These are phyloP conservation scores for Chamaecyparis obtusa DNA, from an alignment of 75 land plant genomes.

Conservation along the genomic window DNA sequence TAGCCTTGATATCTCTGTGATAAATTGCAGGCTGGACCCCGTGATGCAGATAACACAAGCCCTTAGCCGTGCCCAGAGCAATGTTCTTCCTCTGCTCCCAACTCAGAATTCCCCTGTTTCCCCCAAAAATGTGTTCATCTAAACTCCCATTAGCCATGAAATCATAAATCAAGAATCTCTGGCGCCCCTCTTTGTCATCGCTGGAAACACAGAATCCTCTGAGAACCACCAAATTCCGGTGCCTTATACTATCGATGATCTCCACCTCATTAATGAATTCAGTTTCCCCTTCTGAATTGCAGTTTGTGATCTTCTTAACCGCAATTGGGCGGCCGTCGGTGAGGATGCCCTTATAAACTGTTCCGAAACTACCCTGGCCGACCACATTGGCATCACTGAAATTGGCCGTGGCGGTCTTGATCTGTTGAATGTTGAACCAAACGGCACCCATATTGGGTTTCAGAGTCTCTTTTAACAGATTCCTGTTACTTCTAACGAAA, in stretches of 20 bases:
- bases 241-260: conserved; percentile 35
- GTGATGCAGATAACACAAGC: conserved; percentile 31
- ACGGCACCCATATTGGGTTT: not conserved
- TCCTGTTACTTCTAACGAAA: not conserved
- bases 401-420: conserved; percentile 27
- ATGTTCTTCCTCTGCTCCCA: conserved; percentile 37
- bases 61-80: conserved; percentile 28
- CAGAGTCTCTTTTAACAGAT: not conserved
- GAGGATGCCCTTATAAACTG: conserved; percentile 28
- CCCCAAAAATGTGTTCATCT: conserved; percentile 14
- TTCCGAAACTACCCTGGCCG: conserved; percentile 26
- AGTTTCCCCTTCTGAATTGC: conserved; percentile 25
- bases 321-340: conserved; percentile 17
- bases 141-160: conserved; percentile 32
- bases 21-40: conserved; percentile 33
- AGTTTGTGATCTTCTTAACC: conserved; percentile 25
- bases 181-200: conserved; percentile 18
- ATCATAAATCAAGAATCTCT: conserved; percentile 30
- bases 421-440: conserved; percentile 16
- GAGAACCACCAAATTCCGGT: conserved; percentile 27
- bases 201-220: conserved; percentile 34
- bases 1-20: conserved; percentile 41
- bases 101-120: conserved; percentile 1
- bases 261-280: conserved; percentile 44
- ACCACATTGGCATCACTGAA: conserved; percentile 15